Conservation (phyloP, 2,329 filamentous ascomycete species). For the Alternaria sp. region DNA sequence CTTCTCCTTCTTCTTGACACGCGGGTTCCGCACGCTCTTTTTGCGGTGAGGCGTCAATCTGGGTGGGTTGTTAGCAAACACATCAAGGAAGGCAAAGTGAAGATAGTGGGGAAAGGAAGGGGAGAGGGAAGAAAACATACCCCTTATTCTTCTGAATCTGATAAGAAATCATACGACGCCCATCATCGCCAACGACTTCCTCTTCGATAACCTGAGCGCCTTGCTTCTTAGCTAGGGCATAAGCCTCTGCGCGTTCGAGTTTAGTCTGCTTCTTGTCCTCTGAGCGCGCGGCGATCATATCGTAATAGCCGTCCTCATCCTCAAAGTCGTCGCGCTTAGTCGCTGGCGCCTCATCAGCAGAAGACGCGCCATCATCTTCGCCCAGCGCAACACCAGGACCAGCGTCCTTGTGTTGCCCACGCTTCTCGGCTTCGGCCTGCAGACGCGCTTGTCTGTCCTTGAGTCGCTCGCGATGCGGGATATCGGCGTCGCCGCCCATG, state of each 20-base stretch:
- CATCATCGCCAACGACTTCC: constrained; percentile 77
- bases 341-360: constrained; percentile 63
- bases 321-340: constrained; percentile 48
- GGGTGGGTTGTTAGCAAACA: no score
- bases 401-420: constrained; percentile 68
- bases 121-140: not conserved
- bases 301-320: constrained; percentile 81
- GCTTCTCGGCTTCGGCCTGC: constrained; percentile 84
- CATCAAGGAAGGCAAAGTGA: no score
- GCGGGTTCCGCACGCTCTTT: constrained; percentile 93
- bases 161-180: constrained; percentile 91
- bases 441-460: constrained; percentile 85
- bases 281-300: constrained; percentile 77
- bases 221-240: constrained; percentile 61
- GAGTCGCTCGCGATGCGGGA: constrained; percentile 87
- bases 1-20: constrained; percentile 98
- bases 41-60: constrained; percentile 79
- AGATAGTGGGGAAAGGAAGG: no score
- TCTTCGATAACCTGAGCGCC: constrained; percentile 69
- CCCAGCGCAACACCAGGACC: constrained; percentile 67
- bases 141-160: constrained; percentile 98
- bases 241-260: constrained; percentile 68
- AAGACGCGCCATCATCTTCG: constrained; percentile 70
- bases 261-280: constrained; percentile 74
- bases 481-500: constrained; percentile 79